Evolutionary conservation across 2,329 filamentous ascomycete genomes (phyloP), one percentile per base, ranked within the genome.

Genomic region (Botryotinia globosa): DNA sequence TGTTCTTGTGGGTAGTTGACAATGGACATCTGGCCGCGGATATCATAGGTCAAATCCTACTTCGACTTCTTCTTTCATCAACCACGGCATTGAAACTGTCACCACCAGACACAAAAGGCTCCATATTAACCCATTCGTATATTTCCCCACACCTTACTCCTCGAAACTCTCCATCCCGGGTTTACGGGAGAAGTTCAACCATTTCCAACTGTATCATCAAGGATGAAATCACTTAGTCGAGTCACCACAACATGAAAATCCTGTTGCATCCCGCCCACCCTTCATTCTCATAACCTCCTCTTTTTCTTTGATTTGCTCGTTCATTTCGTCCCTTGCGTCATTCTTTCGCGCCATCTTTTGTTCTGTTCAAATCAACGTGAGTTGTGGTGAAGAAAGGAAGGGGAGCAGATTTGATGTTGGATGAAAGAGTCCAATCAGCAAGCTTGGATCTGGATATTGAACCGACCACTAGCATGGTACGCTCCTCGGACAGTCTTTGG

Each of bases 1-100:
- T 94, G 92, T 84, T 93, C 91, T 83, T 94, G 92, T 10, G 92
- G 92, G 85, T 90, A 94, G 88, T 95, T 95, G 86, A 94, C 92
- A 76, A 95, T 18, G 16, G 16, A 32, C 16, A 6, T 20, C 54
- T 34, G 18, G 14, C 7, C 4, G 1, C 9, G n/a, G 18, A 34
- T 4, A 58, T 58, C 29, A 1, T 58, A 32, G 16, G 2, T 58
- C 29, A 58, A 32, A 29, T 32, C 0, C 6, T 14, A 9, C 14
- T 20, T 32, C 54, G 7, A 7, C 54, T 20, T 14, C 10, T 58
- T 32, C 54, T 58, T 32, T 6, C 54, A 32, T 5, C 54, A 32
- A 34, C 9, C n/a, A 58, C 29, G 20, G 54, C 2, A 58, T 58
- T 32, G 29, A 58, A 9, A 18, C 20, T 9, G 1, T 29, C n/a